These are phyloP conservation scores for Phoenix dactylifera DNA, from an alignment of 176 grass and related monocot genomes.

Conservation along the genomic window DNA sequence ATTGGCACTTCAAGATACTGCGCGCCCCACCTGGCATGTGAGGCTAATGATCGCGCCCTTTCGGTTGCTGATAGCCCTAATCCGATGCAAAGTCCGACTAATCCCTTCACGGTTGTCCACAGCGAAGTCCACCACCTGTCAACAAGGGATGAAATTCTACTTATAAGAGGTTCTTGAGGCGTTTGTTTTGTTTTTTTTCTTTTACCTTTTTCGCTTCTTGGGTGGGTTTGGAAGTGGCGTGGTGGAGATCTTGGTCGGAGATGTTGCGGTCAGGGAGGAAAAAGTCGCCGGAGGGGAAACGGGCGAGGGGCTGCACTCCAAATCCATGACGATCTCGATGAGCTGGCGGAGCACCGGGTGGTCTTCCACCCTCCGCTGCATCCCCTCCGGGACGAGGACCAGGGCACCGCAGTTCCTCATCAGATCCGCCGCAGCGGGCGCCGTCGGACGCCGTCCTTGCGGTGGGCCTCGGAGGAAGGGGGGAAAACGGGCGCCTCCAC, in stretches of 20 bases:
- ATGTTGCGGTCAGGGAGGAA: slow-evolving; percentile 50
- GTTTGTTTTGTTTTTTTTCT: not conserved
- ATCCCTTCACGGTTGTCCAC: slow-evolving; percentile 76
- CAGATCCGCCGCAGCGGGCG: slow-evolving; percentile 1
- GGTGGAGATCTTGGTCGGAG: slow-evolving; percentile 44
- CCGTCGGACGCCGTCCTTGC: not conserved
- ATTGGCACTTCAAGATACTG: slow-evolving; percentile 67
- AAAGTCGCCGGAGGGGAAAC: slow-evolving; percentile 70
- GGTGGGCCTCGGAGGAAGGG: not conserved
- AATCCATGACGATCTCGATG: slow-evolving; percentile 87
- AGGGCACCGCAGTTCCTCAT: slow-evolving; percentile 46
- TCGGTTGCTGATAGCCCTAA: slow-evolving; percentile 68
- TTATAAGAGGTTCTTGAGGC: not conserved
- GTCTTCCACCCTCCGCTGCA: slow-evolving; percentile 37
- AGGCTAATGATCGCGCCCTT: slow-evolving; percentile 62
- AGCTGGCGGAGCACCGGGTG: slow-evolving; percentile 58
- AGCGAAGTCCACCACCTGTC: slow-evolving; percentile 70
- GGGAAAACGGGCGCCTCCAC: not conserved
- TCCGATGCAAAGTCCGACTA: slow-evolving; percentile 61
- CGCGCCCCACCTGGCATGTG: slow-evolving; percentile 75
- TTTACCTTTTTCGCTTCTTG: not conserved
- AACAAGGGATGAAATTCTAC: not conserved
- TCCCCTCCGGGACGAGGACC: slow-evolving; percentile 46
- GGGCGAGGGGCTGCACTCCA: slow-evolving; percentile 58
- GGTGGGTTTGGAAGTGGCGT: slow-evolving; percentile 30